Percentiles rank a stretch among this genome's conserved stretches.
phyloP scores from a whole-genome alignment of 306 rosid genomes.

The Cucurbita pepo region DNA sequence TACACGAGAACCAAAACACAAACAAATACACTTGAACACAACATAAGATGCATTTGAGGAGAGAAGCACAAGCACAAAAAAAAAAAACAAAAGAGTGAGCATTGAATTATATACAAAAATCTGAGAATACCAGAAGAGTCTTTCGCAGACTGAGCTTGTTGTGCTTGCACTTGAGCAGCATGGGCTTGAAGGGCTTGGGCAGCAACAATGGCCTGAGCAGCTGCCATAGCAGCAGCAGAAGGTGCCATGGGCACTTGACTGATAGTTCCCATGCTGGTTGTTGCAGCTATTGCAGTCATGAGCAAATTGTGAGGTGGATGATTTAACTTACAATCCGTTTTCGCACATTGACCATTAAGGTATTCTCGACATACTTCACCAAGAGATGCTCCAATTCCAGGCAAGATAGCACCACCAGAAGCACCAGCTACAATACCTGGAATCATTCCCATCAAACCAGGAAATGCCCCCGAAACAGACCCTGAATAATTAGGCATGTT shows the following conservation, averaged over 20 bases:
- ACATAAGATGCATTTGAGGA: neutral
- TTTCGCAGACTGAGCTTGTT: conserved; percentile 58
- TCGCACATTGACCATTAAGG: conserved; percentile 88
- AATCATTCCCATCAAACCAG: conserved; percentile 93
- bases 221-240: conserved; percentile 99
- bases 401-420: conserved; percentile 91
- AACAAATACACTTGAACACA: neutral
- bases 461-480: conserved; percentile 94
- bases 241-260: conserved; percentile 99
- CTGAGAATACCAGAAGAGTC: conserved; percentile 55
- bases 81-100: neutral
- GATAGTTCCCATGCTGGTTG: conserved; percentile 77
- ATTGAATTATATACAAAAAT: neutral
- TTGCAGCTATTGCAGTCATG: conserved; percentile 94
- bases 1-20: neutral
- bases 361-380: conserved; percentile 96
- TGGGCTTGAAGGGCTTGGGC: conserved; percentile 99
- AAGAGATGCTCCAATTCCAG: conserved; percentile 88
- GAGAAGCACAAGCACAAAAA: neutral
- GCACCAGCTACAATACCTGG: conserved; percentile 88
- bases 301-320: conserved; percentile 94
- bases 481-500: conserved; percentile 98
- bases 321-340: conserved; percentile 77
- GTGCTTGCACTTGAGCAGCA: conserved; percentile 85
- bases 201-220: conserved; percentile 99